Percentiles rank a stretch among this genome's conserved stretches.
Evolutionary conservation across 345 rosid genomes (phyloP).

Genomic region (Bretschneidera sinensis): DNA sequence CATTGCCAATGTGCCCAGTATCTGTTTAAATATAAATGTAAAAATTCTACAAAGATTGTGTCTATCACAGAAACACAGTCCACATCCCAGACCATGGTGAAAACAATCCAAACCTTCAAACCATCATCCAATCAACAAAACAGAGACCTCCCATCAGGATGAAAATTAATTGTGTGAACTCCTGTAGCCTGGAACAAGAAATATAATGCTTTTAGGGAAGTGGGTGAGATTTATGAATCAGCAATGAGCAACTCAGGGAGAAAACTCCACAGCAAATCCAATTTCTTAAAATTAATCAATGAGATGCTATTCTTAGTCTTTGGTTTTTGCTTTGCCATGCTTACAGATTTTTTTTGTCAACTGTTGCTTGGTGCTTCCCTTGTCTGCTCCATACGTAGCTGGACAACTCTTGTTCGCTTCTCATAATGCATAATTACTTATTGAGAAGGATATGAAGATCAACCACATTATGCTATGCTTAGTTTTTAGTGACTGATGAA

Average conservation of each 20-base stretch:
- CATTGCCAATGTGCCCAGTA: not conserved
- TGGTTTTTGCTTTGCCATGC: not conserved
- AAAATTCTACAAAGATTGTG: no score
- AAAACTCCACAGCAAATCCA: not conserved
- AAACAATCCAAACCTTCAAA: constrained; percentile 65
- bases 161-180: constrained; percentile 66
- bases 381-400: no score
- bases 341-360: no score
- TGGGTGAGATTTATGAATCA: not conserved
- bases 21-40: no score
- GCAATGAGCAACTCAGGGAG: not conserved
- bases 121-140: constrained; percentile 83
- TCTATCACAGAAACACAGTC: no score
- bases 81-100: not conserved
- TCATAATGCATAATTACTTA: no score
- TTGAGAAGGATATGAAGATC: no score
- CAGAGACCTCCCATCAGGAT: constrained; percentile 89
- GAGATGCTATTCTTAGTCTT: not conserved
- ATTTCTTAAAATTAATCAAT: no score
- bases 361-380: no score
- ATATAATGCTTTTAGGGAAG: not conserved
- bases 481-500: not conserved
- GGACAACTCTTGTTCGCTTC: no score
- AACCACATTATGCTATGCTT: not conserved
- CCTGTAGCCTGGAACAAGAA: constrained; percentile 59